Evolutionary conservation across 2,329 filamentous ascomycete genomes (phyloP).

Genomic region (Laburnicola sp.): DNA sequence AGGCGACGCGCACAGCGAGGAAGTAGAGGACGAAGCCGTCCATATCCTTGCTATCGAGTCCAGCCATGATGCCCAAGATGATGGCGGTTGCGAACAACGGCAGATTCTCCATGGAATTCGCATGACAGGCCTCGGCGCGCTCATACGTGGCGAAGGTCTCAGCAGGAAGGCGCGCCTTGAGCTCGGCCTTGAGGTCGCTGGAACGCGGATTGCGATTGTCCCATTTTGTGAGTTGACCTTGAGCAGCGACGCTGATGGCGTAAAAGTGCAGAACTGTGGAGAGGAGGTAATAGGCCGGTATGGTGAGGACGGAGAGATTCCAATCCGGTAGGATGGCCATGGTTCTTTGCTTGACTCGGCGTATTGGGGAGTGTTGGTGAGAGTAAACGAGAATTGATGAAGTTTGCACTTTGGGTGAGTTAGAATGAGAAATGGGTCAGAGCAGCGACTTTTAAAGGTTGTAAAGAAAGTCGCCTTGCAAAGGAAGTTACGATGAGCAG

Average conservation of each 20-base stretch:
- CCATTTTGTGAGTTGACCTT: conserved; percentile 42
- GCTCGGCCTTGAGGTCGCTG: conserved; percentile 34
- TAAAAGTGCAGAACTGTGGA: conserved; percentile 47
- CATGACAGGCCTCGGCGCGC: conserved; percentile 51
- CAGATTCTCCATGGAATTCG: conserved; percentile 53
- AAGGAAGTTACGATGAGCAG: too few relatives aligned
- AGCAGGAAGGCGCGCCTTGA: conserved; percentile 45
- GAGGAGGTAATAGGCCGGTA: conserved; percentile 48
- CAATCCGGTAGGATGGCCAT: background rate
- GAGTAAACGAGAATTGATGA: too few relatives aligned
- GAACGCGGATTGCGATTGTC: conserved; percentile 52
- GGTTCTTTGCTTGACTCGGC: too few relatives aligned
- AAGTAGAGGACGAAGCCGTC: conserved; percentile 43
- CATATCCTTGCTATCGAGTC: conserved; percentile 39
- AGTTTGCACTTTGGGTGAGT: too few relatives aligned
- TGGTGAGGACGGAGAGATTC: conserved; percentile 46
- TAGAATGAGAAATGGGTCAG: too few relatives aligned
- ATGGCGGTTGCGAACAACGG: conserved; percentile 51
- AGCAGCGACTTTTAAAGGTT: too few relatives aligned
- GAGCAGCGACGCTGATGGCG: conserved; percentile 43
- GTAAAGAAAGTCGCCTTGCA: too few relatives aligned
- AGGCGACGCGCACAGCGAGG: conserved; percentile 42
- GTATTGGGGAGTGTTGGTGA: too few relatives aligned
- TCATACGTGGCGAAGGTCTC: conserved; percentile 49
- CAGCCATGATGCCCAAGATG: conserved; percentile 49